Base-by-base conservation (phyloP, 345 rosid genomes). In the Moricandia moricandioides region DNA sequence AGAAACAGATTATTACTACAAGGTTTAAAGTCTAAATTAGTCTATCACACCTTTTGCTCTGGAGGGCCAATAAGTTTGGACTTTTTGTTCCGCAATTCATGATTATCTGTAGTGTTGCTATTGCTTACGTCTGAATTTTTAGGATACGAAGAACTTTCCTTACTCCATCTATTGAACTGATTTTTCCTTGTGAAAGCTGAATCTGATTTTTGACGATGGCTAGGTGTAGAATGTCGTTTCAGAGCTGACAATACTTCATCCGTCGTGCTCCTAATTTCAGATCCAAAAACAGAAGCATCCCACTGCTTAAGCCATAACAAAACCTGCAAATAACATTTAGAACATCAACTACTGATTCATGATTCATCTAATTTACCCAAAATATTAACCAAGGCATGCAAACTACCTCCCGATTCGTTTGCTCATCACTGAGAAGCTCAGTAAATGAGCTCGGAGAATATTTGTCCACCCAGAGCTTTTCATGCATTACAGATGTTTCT, bases 361-460 rank as follows among this genome's bases (percentile, higher is more conserved):
- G 27, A 76, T 27, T 54, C 75, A 37, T 63, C 37, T 34, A 27
- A 60, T 37, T 16, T 34, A 24, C 31, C 51, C 11, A 39, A 35
- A 58, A 34, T 17, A 2, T n/a, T 57, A 10, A 26, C 72, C 45
- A 82, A 69, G 43, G 66, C 24, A 49, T 40, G 70, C 62, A 29
- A 62, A 51, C 1, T 84, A 88, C 99, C 97, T 95, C 97, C 37
- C 99, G 93, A 81, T 95, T 95, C 65, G 97, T 95, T 63, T 86
- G 92, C 76, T 95, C 99, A 82, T 92, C 99, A 77, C 99, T 92
- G 63, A 95, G 96, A 64, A 95, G 97, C 88, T 95, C 99, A 6
- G 96, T 90, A 69, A 95, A 95, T 70, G 97, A 90, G 78, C 80
- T 83, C 47, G 99, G 99, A 83, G 97, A 85, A 82, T 95, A 92